These are phyloP conservation scores for Coemansia sp. DNA, from an alignment of 192 early-diverging fungal genomes.

Conservation along the genomic window DNA sequence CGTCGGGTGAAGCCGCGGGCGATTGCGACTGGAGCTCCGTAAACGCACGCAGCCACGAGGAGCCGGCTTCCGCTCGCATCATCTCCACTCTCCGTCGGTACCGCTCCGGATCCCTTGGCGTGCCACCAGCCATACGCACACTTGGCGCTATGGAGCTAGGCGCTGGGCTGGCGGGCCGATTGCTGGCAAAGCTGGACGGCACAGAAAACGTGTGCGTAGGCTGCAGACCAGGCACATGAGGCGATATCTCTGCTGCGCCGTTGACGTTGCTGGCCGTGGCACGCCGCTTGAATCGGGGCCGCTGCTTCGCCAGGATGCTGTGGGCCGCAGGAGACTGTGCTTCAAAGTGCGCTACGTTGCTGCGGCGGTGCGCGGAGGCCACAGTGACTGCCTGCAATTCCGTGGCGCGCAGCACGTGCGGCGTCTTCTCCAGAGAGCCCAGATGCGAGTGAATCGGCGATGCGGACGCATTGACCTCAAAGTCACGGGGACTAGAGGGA, in stretches of 20 bases:
- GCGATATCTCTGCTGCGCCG: background rate
- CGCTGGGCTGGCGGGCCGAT: conserved; percentile 25
- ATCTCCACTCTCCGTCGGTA: conserved; percentile 52
- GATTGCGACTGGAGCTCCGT: conserved; percentile 45
- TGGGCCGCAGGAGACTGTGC: conserved; percentile 6
- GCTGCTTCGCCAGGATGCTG: conserved; percentile 19
- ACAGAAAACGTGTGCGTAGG: conserved; percentile 20
- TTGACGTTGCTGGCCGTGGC: conserved; percentile 29
- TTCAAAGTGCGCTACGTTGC: conserved; percentile 14
- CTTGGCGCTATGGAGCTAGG: conserved; percentile 23
- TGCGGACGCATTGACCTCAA: background rate
- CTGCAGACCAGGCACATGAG: background rate
- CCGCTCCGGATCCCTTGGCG: conserved; percentile 39
- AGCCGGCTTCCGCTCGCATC: conserved; percentile 53
- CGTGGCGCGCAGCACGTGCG: conserved; percentile 34
- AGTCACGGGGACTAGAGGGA: background rate
- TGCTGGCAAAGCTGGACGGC: conserved; percentile 24
- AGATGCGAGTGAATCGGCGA: conserved; percentile 5
- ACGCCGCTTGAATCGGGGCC: conserved; percentile 18
- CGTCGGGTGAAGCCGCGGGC: conserved; percentile 10
- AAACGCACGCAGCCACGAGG: conserved; percentile 52
- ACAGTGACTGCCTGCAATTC: conserved; percentile 44
- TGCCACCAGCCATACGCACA: conserved; percentile 14
- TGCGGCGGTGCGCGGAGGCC: conserved; percentile 23
- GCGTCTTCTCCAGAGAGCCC: conserved; percentile 22